Conservation (phyloP, 345 rosid genomes). For the Brassica cretica region DNA sequence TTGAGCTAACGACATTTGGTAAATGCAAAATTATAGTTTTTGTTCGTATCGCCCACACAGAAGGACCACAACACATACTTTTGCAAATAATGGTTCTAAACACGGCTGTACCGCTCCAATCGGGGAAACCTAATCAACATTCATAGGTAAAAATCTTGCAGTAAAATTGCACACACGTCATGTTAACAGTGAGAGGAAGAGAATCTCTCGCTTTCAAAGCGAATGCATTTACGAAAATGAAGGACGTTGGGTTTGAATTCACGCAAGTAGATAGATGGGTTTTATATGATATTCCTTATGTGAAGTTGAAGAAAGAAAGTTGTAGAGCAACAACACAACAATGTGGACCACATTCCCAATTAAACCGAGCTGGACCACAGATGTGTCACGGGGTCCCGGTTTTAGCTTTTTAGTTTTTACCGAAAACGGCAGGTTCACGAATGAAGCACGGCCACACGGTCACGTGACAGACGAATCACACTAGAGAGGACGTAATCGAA, state of each 20-base stretch:
- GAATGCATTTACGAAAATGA: not conserved
- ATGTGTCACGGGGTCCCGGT: conserved; percentile 23
- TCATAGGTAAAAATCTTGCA: not conserved
- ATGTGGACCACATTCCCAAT: conserved; percentile 35
- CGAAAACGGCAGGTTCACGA: conserved; percentile 26
- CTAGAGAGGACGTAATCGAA: conserved; percentile 7
- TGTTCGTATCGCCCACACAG: no score
- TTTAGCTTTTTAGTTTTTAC: not conserved
- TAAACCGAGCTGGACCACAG: conserved; percentile 33
- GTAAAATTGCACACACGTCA: not conserved
- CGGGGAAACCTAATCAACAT: not conserved
- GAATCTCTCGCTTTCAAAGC: conserved; percentile 6
- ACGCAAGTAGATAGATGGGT: conserved; percentile 18
- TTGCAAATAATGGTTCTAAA: not conserved
- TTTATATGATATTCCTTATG: conserved; percentile 1
- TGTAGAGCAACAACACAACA: not conserved
- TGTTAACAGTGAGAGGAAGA: not conserved
- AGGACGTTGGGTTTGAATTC: not conserved
- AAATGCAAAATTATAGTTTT: no score
- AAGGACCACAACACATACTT: not conserved
- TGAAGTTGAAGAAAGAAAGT: conserved; percentile 25
- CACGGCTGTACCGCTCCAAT: not conserved
- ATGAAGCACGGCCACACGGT: conserved; percentile 11
- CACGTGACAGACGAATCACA: conserved; percentile 26
- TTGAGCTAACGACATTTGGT: not conserved